Evolutionary conservation across 768 basidiomycete species (phyloP).

Genomic region (Trametes meyenii): DNA sequence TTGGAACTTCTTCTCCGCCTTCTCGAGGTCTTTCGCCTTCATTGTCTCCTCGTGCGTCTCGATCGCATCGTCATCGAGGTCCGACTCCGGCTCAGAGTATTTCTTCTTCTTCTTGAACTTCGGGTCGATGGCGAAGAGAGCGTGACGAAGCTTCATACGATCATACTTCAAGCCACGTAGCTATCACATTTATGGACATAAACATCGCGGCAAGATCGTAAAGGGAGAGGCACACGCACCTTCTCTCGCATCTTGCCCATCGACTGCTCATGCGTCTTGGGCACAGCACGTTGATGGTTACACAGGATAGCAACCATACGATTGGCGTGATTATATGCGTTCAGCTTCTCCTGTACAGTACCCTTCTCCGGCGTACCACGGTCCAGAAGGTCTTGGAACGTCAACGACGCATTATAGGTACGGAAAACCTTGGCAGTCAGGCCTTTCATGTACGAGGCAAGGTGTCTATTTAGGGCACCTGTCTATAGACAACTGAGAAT

Average conservation of each 20-base stretch:
- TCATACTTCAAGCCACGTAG: slow-evolving; percentile 91
- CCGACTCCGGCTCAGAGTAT: slow-evolving; percentile 84
- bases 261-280: slow-evolving; percentile 89
- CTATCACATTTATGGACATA: slow-evolving; percentile 41
- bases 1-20: slow-evolving; percentile 90
- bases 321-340: slow-evolving; percentile 97
- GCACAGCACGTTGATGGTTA: slow-evolving; percentile 96
- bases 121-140: slow-evolving; percentile 74
- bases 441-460: slow-evolving; percentile 93
- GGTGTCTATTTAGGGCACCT: slow-evolving; percentile 84
- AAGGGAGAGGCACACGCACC: slow-evolving; percentile 46
- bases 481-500: slow-evolving; percentile 56
- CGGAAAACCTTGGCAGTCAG: slow-evolving; percentile 99
- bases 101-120: slow-evolving; percentile 82
- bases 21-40: slow-evolving; percentile 84
- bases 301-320: slow-evolving; percentile 96
- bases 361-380: slow-evolving; percentile 66
- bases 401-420: slow-evolving; percentile 98
- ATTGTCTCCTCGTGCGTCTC: slow-evolving; percentile 75
- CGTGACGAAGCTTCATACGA: slow-evolving; percentile 93
- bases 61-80: slow-evolving; percentile 93
- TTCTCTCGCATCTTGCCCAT: slow-evolving; percentile 95
- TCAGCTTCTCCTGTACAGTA: slow-evolving; percentile 92
- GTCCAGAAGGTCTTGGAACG: slow-evolving; percentile 91
- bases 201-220: background rate